Base-by-base conservation (phyloP, 2,329 filamentous ascomycete genomes). In the Sarocladium oryzae region DNA sequence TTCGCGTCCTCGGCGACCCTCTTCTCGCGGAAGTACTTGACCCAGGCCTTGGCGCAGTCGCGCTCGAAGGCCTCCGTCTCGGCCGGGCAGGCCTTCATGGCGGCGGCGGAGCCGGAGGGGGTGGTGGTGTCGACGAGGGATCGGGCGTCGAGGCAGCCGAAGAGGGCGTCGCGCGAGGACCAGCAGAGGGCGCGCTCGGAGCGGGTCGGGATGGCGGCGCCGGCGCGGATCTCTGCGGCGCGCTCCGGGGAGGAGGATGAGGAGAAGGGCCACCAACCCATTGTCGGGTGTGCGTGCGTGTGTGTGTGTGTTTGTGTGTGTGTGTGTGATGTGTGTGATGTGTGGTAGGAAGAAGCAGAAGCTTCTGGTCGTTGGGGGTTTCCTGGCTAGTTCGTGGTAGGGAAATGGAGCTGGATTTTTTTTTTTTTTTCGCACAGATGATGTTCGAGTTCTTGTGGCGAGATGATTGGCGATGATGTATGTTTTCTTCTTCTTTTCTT, bases 21-120 rank as follows among this genome's bases (percentile, higher is more conserved):
- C 72, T 90, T 87, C 70, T 96, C 91, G 76, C 97, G 96, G 72
- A 99, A 99, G 70, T 99, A 97, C 70, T 90, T 89, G 55, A 96
- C 93, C 93, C 93, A 99, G 65, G 90, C 91, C 53, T 76, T 79
- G 16, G 90, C 89, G 68, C 93, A 99, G 65, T 92, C 88, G 60
- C 78, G 77, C 70, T 95, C 89, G 62, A 97, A 95, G 53, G 75
- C 21, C 28, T 30, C 37, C 18, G 37, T 41, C 65, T 76, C 65
- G 37, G 56, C 53, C 21, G 66, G 64, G 55, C 76, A 79, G 33
- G 67, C 65, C 51, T 62, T 65, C 6, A 60, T 61, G 2, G 67
- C 65, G 30, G 70, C 69, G 6, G 61, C 63, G n/a, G 64, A 61
- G 55, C 63, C 61, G 18, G 66, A 63, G n/a, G 49, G 56, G 35